Conservation (phyloP, 306 rosid species). For the Leucaena leucocephala region DNA sequence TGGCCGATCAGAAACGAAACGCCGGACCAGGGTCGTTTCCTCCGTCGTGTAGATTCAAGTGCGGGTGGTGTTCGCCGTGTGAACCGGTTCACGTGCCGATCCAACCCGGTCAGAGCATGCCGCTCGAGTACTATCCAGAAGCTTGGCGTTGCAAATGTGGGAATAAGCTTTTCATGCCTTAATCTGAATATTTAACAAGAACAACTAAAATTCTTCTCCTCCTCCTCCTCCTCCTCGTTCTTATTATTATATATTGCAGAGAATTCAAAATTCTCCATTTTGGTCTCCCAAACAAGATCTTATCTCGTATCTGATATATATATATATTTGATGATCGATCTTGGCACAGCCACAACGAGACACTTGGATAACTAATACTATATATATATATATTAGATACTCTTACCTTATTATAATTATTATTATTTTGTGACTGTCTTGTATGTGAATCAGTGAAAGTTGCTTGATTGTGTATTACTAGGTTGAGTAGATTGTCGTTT, state of each 20-base stretch:
- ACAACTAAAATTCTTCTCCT: not conserved
- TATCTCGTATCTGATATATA: not conserved
- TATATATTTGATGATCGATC: not conserved
- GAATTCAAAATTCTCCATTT: slow-evolving; percentile 34
- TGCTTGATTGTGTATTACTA: not conserved
- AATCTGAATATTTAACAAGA: not conserved
- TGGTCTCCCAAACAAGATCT: not conserved
- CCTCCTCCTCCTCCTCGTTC: no score
- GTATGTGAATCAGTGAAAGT: not conserved
- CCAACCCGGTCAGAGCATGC: slow-evolving; percentile 70
- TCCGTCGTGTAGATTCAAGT: slow-evolving; percentile 81
- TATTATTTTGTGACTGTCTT: slow-evolving; percentile 18
- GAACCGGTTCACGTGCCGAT: slow-evolving; percentile 82
- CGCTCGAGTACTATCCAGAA: slow-evolving; percentile 94
- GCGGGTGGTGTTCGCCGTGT: slow-evolving; percentile 84
- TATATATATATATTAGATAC: no score
- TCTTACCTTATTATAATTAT: not conserved
- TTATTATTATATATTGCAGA: slow-evolving; percentile 16
- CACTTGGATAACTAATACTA: not conserved
- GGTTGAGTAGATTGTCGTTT: not conserved
- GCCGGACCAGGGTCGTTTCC: slow-evolving; percentile 78
- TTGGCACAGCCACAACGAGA: not conserved
- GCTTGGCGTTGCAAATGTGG: slow-evolving; percentile 98
- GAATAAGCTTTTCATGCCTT: slow-evolving; percentile 83
- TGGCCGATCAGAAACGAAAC: slow-evolving; percentile 44